These are phyloP conservation scores for Pleurotus djamor DNA, from an alignment of 768 basidiomycete genomes.

Conservation along the genomic window DNA sequence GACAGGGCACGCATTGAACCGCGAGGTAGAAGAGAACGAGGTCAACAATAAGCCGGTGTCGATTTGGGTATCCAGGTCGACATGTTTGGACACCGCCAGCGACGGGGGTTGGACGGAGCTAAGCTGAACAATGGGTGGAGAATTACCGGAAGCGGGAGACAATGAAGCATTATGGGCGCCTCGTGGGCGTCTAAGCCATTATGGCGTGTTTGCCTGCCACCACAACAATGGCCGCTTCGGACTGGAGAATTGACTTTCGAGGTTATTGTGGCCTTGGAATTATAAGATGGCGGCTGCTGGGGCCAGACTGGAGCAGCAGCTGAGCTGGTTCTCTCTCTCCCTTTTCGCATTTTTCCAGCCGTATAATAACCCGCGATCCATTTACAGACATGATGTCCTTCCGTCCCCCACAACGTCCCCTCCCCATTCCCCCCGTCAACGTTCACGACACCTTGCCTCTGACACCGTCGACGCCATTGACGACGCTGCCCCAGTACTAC, in stretches of 20 bases:
- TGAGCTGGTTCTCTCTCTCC: slow-evolving; percentile 5
- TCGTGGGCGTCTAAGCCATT: neutral
- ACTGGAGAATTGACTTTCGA: neutral
- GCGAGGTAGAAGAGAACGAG: too few species aligned
- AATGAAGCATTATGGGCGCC: neutral
- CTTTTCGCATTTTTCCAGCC: neutral
- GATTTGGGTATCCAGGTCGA: neutral
- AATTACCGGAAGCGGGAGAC: neutral
- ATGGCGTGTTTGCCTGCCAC: slow-evolving; percentile 19
- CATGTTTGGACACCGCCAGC: neutral
- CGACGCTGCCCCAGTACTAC: neutral
- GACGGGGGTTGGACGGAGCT: neutral
- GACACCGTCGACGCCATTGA: neutral
- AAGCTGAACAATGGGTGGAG: neutral
- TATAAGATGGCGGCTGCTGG: neutral
- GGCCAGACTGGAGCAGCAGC: neutral
- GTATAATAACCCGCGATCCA: neutral
- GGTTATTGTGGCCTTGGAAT: neutral
- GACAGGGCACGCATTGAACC: too few species aligned
- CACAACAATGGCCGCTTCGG: slow-evolving; percentile 2
- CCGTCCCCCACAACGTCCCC: neutral
- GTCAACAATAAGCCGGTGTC: neutral
- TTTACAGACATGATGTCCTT: neutral
- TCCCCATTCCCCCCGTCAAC: neutral
- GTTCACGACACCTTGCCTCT: neutral